These are phyloP conservation scores for Umbilicus rupestris DNA, from an alignment of 164 flowering plant species.

Conservation along the genomic window DNA sequence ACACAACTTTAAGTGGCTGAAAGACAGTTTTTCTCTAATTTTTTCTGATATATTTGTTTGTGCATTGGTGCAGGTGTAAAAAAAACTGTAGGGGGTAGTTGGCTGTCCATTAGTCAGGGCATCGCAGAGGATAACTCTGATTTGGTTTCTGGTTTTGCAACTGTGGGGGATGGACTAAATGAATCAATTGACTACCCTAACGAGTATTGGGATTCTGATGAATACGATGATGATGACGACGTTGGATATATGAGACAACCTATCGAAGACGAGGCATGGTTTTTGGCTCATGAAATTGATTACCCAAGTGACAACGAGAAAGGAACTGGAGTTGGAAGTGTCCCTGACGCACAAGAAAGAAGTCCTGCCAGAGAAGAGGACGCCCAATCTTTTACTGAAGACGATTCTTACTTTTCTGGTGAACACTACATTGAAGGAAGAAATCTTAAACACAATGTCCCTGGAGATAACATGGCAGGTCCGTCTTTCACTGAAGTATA, in stretches of 20 bases:
- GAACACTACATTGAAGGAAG: conserved; percentile 59
- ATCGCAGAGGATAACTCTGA: conserved; percentile 87
- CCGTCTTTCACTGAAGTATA: conserved; percentile 51
- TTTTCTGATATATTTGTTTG: conserved; percentile 2
- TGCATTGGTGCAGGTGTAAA: conserved; percentile 47
- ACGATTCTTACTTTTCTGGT: conserved; percentile 91
- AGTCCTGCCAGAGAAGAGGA: conserved; percentile 63
- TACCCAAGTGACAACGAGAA: conserved; percentile 97
- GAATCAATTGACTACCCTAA: conserved; percentile 85
- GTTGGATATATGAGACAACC: conserved; percentile 96
- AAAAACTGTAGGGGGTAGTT: conserved; percentile 61
- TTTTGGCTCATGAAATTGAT: conserved; percentile 96
- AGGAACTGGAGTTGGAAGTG: conserved; percentile 72
- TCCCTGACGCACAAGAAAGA: conserved; percentile 70
- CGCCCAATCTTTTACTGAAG: conserved; percentile 95
- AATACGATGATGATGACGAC: conserved; percentile 94
- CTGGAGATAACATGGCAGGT: conserved; percentile 53
- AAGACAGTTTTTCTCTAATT: background rate
- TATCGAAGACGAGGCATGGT: conserved; percentile 98
- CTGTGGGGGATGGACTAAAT: conserved; percentile 85
- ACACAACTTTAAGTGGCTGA: background rate
- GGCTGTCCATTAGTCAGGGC: conserved; percentile 96
- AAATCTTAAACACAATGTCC: conserved; percentile 37
- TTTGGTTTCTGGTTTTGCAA: conserved; percentile 92
- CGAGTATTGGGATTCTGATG: conserved; percentile 99